phyloP scores from a whole-genome alignment of 1,284 basidiomycete genomes.

The Sanghuangporus weigelae region DNA sequence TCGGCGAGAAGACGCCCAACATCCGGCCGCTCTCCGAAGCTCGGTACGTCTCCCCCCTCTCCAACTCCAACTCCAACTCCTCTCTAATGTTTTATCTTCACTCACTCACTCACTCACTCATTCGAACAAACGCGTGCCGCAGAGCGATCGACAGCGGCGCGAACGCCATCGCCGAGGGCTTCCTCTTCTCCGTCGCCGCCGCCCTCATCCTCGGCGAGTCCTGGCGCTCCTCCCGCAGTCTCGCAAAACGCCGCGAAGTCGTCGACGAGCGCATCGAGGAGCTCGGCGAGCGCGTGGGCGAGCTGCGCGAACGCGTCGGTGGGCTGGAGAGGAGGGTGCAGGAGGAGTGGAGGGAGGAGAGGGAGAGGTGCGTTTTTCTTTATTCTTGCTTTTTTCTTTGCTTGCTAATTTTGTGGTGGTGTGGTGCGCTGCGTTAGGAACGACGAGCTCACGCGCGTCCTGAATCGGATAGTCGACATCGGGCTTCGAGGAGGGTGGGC shows the following conservation, averaged over 20 bases:
- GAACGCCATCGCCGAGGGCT: constrained; percentile 81
- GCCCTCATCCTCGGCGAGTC: constrained; percentile 74
- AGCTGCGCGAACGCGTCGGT: constrained; percentile 42
- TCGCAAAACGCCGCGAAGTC: constrained; percentile 66
- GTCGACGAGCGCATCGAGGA: constrained; percentile 72
- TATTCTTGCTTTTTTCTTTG: constrained; percentile 9
- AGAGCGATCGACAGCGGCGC: constrained; percentile 90
- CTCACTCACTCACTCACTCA: not conserved
- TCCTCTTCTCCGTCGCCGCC: constrained; percentile 79
- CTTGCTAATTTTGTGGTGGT: not conserved
- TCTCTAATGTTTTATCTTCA: not conserved
- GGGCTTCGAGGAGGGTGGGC: constrained; percentile 66
- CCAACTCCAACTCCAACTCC: not conserved
- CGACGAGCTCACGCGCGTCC: constrained; percentile 58
- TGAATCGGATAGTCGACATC: constrained; percentile 69
- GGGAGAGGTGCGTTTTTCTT: constrained; percentile 37
- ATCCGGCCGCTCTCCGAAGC: constrained; percentile 82
- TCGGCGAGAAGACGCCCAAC: constrained; percentile 73
- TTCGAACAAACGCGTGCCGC: not conserved
- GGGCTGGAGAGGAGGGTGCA: constrained; percentile 41
- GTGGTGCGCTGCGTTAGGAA: constrained; percentile 35
- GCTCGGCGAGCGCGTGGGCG: constrained; percentile 43
- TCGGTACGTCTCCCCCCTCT: constrained; percentile 42
- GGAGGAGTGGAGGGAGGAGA: constrained; percentile 38
- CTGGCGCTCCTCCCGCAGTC: constrained; percentile 70